Percentiles rank a stretch among this genome's conserved stretches.
Evolutionary conservation across 2,329 filamentous ascomycete species (phyloP).

Genomic region (Hypoxylon sp.): DNA sequence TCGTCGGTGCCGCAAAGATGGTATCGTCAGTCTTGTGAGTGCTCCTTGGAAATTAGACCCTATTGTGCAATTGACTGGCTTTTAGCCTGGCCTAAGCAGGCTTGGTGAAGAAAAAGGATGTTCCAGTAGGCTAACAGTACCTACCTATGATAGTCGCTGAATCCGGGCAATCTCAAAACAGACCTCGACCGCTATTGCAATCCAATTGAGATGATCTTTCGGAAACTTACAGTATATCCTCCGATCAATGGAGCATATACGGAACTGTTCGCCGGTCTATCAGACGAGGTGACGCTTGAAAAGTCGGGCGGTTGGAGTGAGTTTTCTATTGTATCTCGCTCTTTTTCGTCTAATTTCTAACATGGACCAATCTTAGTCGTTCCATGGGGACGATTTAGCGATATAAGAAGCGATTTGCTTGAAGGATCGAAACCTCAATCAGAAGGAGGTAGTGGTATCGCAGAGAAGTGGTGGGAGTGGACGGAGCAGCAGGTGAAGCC

Average conservation of each 20-base stretch:
- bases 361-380: constrained; percentile 53
- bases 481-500: constrained; percentile 58
- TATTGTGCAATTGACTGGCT: constrained; percentile 20
- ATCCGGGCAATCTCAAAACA: constrained; percentile 52
- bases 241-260: constrained; percentile 59
- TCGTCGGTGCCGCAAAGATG: constrained; percentile 46
- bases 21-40: constrained; percentile 51
- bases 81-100: constrained; percentile 10
- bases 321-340: constrained; percentile 17
- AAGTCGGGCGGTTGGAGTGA: constrained; percentile 53
- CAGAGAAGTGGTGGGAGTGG: constrained; percentile 62
- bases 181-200: constrained; percentile 50
- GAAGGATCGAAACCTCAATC: constrained; percentile 52
- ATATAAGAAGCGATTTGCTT: constrained; percentile 55
- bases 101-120: constrained; percentile 1
- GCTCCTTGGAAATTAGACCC: constrained; percentile 22
- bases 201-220: constrained; percentile 39
- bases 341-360: constrained; percentile 17
- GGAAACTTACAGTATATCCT: constrained; percentile 45
- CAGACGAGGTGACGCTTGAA: constrained; percentile 55
- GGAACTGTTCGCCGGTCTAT: constrained; percentile 60
- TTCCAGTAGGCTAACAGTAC: constrained; percentile 21
- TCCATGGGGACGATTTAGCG: constrained; percentile 62
- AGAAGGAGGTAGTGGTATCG: constrained; percentile 58
- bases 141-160: constrained; percentile 44